Evolutionary conservation across 2,329 filamentous ascomycete genomes (phyloP).

Genomic region (Neonectria sp.): DNA sequence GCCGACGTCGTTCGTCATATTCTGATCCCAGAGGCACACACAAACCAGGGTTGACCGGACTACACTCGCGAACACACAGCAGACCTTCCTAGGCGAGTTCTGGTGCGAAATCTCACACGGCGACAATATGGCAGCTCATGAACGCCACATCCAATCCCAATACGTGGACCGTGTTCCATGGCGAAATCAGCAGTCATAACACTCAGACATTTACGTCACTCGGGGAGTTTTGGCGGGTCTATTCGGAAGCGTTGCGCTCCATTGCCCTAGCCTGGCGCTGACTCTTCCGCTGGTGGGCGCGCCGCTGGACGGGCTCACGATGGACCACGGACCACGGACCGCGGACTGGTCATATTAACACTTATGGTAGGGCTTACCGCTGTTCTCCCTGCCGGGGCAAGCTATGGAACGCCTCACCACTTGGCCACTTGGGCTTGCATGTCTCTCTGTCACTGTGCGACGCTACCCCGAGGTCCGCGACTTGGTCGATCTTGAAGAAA

Average conservation of each 20-base stretch:
- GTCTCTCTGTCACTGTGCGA: conserved; percentile 9
- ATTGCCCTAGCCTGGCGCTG: conserved; percentile 52
- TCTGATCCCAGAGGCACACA: neutral
- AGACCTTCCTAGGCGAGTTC: no score
- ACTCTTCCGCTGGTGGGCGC: neutral
- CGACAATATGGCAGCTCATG: neutral
- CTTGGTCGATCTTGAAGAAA: conserved; percentile 31
- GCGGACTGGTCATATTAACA: conserved; percentile 30
- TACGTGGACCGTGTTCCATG: conserved; percentile 6
- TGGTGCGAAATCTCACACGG: neutral
- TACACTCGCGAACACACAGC: neutral
- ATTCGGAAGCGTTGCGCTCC: conserved; percentile 51
- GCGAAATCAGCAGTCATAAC: conserved; percentile 50
- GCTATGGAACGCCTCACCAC: neutral
- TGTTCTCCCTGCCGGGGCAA: conserved; percentile 26
- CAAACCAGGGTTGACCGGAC: neutral
- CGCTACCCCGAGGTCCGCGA: conserved; percentile 39
- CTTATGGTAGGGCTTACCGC: conserved; percentile 38
- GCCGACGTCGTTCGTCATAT: neutral
- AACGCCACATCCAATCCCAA: neutral
- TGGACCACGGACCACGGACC: conserved; percentile 26
- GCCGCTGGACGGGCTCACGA: conserved; percentile 36
- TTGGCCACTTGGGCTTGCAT: neutral
- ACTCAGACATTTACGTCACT: conserved; percentile 55
- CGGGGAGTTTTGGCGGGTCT: conserved; percentile 54